Evolutionary conservation across 1,284 basidiomycete genomes (phyloP).

Genomic region (Ceratobasidium sp.): DNA sequence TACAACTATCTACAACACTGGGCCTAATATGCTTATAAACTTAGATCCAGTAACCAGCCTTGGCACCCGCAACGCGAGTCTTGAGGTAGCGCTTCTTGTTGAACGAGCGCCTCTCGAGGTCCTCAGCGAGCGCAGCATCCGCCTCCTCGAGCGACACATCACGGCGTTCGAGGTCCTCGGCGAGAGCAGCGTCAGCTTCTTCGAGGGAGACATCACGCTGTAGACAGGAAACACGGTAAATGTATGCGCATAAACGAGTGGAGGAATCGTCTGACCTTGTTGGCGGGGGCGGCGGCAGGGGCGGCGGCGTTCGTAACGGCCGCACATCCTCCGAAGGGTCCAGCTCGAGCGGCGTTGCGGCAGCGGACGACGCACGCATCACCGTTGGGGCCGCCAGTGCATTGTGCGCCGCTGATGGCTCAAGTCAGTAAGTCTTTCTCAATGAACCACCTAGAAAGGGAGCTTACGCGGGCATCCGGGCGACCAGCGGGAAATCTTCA

Average conservation of each 20-base stretch:
- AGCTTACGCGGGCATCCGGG: conserved; percentile 49
- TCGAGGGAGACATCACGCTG: not conserved
- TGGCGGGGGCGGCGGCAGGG: not conserved
- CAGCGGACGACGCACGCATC: conserved; percentile 38
- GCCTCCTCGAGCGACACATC: conserved; percentile 5
- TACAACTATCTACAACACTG: not conserved
- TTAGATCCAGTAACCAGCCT: conserved; percentile 20
- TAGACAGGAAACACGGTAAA: not conserved
- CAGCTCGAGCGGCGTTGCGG: conserved; percentile 45
- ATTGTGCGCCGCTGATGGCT: not conserved
- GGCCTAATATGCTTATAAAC: no score
- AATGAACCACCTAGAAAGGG: not conserved
- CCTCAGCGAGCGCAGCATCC: conserved; percentile 22
- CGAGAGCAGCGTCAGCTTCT: not conserved
- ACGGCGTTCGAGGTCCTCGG: not conserved
- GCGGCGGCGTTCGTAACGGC: conserved; percentile 17
- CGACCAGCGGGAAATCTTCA: conserved; percentile 51
- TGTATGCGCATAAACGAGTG: not conserved
- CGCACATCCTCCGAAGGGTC: conserved; percentile 48
- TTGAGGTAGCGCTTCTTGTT: conserved; percentile 20
- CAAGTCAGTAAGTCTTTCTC: not conserved
- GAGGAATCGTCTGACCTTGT: not conserved
- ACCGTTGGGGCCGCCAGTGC: conserved; percentile 37
- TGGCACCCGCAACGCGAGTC: conserved; percentile 17
- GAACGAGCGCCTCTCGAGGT: conserved; percentile 1